A percentile compares a stretch with the other conserved stretches of the same genome.
These are phyloP conservation scores for Pharnaceum exiguum DNA, from an alignment of 148 eudicot genomes.

Conservation along the genomic window DNA sequence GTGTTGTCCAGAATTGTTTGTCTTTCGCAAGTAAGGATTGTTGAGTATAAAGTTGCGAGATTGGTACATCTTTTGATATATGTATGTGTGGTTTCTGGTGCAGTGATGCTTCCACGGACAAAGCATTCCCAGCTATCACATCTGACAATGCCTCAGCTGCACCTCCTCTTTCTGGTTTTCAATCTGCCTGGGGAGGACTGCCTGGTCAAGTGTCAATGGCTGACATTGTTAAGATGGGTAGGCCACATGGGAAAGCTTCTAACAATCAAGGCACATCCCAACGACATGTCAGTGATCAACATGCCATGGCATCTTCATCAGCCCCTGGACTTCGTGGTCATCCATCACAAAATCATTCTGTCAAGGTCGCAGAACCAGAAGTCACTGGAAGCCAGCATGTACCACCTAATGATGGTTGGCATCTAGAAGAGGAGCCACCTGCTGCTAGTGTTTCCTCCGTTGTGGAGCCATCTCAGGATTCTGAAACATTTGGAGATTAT, in stretches of 20 bases:
- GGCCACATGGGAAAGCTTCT: slow-evolving; percentile 54
- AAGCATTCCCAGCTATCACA: slow-evolving; percentile 22
- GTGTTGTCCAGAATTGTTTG: neutral
- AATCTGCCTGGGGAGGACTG: slow-evolving; percentile 63
- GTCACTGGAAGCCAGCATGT: slow-evolving; percentile 25
- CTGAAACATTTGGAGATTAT: slow-evolving; percentile 45
- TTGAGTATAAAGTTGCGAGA: neutral
- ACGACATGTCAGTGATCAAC: slow-evolving; percentile 27
- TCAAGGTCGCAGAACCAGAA: slow-evolving; percentile 34
- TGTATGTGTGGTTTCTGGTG: slow-evolving; percentile 21
- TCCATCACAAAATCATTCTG: slow-evolving; percentile 35
- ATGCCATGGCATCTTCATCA: slow-evolving; percentile 30
- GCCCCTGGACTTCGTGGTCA: slow-evolving; percentile 29
- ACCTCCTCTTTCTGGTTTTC: slow-evolving; percentile 60
- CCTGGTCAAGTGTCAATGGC: slow-evolving; percentile 93
- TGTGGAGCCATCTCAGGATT: slow-evolving; percentile 34
- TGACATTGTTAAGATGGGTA: slow-evolving; percentile 97
- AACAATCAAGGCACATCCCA: slow-evolving; percentile 36
- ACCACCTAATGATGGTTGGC: slow-evolving; percentile 65
- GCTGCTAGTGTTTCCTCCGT: slow-evolving; percentile 27
- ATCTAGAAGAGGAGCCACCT: slow-evolving; percentile 60
- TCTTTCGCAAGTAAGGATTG: neutral
- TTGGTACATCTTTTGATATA: neutral
- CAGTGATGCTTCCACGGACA: slow-evolving; percentile 55
- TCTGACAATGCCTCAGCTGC: slow-evolving; percentile 37